Conservation (phyloP, 2,329 filamentous ascomycete genomes). For the Trichoderma guizhouense region DNA sequence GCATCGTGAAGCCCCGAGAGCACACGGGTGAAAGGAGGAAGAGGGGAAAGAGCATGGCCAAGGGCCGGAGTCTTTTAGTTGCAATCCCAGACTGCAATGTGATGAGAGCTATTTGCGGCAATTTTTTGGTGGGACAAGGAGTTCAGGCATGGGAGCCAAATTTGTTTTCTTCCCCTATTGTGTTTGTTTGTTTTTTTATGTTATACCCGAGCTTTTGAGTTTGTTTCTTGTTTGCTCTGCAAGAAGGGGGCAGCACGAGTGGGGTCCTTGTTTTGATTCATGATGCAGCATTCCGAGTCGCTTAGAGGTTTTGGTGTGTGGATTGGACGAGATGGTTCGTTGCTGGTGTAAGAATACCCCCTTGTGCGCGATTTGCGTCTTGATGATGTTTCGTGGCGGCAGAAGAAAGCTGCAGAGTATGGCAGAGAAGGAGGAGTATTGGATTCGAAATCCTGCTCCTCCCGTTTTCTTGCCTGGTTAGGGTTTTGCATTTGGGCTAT, state of each 20-base stretch:
- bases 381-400: conserved; percentile 13
- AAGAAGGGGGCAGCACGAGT: conserved; percentile 7
- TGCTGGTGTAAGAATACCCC: conserved; percentile 10
- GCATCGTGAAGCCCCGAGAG: background rate
- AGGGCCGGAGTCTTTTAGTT: background rate
- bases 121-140: conserved; percentile 17
- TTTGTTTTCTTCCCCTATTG: background rate
- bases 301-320: conserved; percentile 9
- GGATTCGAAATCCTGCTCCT: background rate
- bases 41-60: background rate
- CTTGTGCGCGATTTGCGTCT: conserved; percentile 12
- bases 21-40: background rate
- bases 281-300: conserved; percentile 18
- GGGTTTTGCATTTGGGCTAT: conserved; percentile 4
- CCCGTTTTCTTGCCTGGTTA: background rate
- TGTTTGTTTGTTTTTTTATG: conserved; percentile 16
- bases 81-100: background rate
- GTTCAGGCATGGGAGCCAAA: conserved; percentile 19
- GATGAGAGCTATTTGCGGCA: conserved; percentile 1
- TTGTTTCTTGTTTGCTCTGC: conserved; percentile 14
- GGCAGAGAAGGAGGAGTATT: background rate
- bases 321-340: conserved; percentile 11
- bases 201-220: conserved; percentile 20
- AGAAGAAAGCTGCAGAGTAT: background rate
- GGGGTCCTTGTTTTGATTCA: conserved; percentile 16